Evolutionary conservation across 352 stramenopile genomes (phyloP), one percentile per base, ranked within the genome.

Genomic region (Aphanomyces astaci): DNA sequence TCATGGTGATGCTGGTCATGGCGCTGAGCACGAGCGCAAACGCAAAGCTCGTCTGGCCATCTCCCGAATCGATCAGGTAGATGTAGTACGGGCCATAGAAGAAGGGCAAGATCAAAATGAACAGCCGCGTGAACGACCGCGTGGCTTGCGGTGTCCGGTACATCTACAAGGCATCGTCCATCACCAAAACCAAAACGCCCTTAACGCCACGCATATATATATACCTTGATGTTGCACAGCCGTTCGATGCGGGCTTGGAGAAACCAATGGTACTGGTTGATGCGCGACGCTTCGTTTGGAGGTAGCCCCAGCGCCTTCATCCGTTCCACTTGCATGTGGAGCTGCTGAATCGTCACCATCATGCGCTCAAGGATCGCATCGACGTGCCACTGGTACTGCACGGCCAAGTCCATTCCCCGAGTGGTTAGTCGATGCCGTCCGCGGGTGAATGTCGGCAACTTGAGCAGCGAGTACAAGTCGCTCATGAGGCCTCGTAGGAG

Each of bases 71-170:
- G 49, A 84, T 81, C 43, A 93, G 76, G 59, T 82, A 92, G 33
- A 91, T 85, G 72, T 92, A 95, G 78, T 95, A 95, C 4, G 87
- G 87, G 0, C 87, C 87, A 59, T 92, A 92, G 71, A 95, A 95
- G 55, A 89, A 71, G 2, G 87, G 87, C 0, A 94, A 63, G n/a
- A 92, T 75, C 19, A 95, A 74, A 57, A 95, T 92, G 71, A 92
- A 93, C 24, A 95, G 75, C 2, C 87, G 77, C 27, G 82, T 92
- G 70, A 92, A 94, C 32, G 83, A 92, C 13, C 87, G 79, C 48
- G 87, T 95, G 19, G 87, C 87, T 73, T 95, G 87, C 2, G 87
- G 87, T 2, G 87, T 95, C 31, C 87, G 83, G 62, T 95, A 95
- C 60, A 92, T 88, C 79, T 87, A 70, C 11, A n/a, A n/a, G 13